Conservation (phyloP, 352 stramenopile species). For the Phytopythium montanum region DNA sequence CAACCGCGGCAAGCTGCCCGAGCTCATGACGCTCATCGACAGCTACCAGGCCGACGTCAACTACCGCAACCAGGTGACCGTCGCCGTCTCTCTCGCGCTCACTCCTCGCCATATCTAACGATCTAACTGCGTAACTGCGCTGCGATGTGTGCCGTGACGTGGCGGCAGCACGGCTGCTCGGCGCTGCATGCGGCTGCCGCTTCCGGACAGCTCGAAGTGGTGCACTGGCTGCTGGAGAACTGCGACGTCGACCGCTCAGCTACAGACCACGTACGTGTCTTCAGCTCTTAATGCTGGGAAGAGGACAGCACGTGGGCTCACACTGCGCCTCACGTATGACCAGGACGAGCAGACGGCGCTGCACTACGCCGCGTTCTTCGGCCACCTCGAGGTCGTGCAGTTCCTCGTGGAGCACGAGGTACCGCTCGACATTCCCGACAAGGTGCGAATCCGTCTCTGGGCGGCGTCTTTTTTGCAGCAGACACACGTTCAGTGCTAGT, state of each 20-base stretch:
- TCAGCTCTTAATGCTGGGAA: neutral
- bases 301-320: neutral
- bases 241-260: conserved; percentile 53
- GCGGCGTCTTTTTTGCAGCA: neutral
- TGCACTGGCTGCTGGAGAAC: conserved; percentile 71
- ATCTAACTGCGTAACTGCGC: no score
- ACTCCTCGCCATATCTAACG: neutral
- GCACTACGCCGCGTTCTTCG: conserved; percentile 86
- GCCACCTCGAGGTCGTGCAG: conserved; percentile 84
- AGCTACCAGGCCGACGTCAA: conserved; percentile 79
- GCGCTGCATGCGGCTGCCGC: conserved; percentile 73
- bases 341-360: conserved; percentile 81
- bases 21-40: conserved; percentile 72
- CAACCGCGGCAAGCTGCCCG: conserved; percentile 79
- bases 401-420: conserved; percentile 78
- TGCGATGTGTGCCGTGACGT: neutral
- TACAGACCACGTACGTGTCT: conserved; percentile 56
- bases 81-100: neutral
- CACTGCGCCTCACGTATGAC: neutral
- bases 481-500: neutral
- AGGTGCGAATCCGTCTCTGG: conserved; percentile 20
- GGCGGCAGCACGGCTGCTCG: conserved; percentile 69
- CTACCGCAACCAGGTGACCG: conserved; percentile 76
- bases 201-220: conserved; percentile 75
- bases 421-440: conserved; percentile 77